Percentiles rank a stretch among this genome's conserved stretches.
phyloP scores from a whole-genome alignment of 2,329 filamentous ascomycete species.

The Tolypocladium guangdongense region DNA sequence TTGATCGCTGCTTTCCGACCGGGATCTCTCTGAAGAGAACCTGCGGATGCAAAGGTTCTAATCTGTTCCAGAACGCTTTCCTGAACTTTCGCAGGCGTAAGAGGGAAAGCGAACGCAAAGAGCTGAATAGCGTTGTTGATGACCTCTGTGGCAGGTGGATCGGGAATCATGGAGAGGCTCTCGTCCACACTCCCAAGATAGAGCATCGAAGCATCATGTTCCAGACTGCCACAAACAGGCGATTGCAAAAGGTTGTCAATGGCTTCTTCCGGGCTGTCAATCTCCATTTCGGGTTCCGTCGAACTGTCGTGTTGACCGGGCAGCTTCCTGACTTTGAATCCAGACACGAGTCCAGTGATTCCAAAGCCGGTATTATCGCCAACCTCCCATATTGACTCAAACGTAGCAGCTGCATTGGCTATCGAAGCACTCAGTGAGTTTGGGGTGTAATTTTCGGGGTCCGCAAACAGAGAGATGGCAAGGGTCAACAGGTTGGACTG shows the following conservation, averaged over 20 bases:
- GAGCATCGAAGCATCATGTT: constrained; percentile 78
- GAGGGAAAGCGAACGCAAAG: constrained; percentile 81
- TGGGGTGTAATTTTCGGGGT: constrained; percentile 78
- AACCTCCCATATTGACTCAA: constrained; percentile 92
- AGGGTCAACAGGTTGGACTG: constrained; percentile 87
- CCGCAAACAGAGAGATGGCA: constrained; percentile 83
- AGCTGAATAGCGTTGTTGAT: constrained; percentile 90
- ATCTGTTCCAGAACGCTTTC: constrained; percentile 94
- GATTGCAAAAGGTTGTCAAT: constrained; percentile 53
- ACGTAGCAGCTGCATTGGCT: constrained; percentile 76
- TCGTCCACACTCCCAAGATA: constrained; percentile 47
- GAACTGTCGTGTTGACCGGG: constrained; percentile 54
- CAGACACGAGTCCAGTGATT: constrained; percentile 72
- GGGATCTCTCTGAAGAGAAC: constrained; percentile 69
- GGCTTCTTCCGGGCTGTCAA: constrained; percentile 49
- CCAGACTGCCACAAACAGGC: constrained; percentile 71
- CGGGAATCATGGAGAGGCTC: constrained; percentile 38
- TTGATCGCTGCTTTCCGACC: constrained; percentile 84
- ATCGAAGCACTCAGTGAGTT: constrained; percentile 85
- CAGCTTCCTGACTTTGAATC: constrained; percentile 61
- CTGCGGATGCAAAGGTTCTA: constrained; percentile 75
- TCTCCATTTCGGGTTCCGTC: constrained; percentile 33
- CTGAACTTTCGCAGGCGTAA: constrained; percentile 84
- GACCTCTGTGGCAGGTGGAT: constrained; percentile 83
- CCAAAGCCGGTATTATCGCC: constrained; percentile 93